A percentile compares a stretch with the other conserved stretches of the same genome.
Evolutionary conservation across 2,329 filamentous ascomycete species (phyloP).

Genomic region (Fusarium mundagurra): DNA sequence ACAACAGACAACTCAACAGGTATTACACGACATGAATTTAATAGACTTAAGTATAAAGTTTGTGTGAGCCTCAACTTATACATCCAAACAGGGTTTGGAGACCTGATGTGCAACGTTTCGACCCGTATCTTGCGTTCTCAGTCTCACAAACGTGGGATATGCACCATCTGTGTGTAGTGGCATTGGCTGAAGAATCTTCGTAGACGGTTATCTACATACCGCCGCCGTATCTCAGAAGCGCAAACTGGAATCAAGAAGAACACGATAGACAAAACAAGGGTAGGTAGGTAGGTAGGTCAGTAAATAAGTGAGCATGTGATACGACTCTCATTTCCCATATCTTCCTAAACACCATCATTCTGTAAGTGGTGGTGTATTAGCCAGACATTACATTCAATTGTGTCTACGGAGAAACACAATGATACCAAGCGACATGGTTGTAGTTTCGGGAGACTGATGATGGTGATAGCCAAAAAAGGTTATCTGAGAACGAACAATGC

Average conservation of each 20-base stretch:
- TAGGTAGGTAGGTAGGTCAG: neutral
- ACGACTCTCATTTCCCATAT: conserved; percentile 2
- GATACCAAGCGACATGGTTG: neutral
- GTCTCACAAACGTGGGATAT: neutral
- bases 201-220: conserved; percentile 37
- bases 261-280: conserved; percentile 1
- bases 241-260: conserved; percentile 15
- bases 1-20: neutral
- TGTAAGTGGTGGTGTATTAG: conserved; percentile 27
- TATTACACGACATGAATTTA: neutral
- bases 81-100: neutral
- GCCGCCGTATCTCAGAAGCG: conserved; percentile 20
- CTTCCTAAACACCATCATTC: neutral
- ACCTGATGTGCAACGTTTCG: neutral
- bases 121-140: neutral
- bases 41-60: neutral
- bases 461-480: neutral
- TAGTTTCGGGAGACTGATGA: neutral
- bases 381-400: conserved; percentile 2
- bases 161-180: conserved; percentile 16
- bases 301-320: conserved; percentile 27
- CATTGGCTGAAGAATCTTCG: conserved; percentile 12
- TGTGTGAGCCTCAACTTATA: neutral
- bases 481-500: conserved; percentile 8
- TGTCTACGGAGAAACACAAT: conserved; percentile 12